A percentile compares a stretch with the other conserved stretches of the same genome.
Evolutionary conservation across 805 yeast genomes (phyloP).

Genomic region (Pichia membranifaciens): DNA sequence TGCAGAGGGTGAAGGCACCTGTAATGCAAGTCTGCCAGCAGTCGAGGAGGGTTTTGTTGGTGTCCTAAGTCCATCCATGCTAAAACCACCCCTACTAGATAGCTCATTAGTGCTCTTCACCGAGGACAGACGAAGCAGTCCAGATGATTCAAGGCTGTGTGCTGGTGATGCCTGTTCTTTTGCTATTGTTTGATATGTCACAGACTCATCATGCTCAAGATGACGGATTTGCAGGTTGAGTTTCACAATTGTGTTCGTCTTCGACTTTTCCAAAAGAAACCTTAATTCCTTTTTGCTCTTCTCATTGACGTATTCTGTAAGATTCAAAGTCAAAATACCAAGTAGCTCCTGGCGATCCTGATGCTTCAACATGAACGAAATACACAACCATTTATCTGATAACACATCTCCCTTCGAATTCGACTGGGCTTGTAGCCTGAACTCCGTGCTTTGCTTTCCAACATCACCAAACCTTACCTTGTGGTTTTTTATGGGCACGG

Average conservation of each 20-base stretch:
- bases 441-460: conserved; percentile 23
- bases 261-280: conserved; percentile 69
- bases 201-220: conserved; percentile 1
- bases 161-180: neutral
- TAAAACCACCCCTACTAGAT: neutral
- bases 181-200: neutral
- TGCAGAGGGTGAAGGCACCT: neutral
- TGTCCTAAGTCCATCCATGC: neutral
- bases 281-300: conserved; percentile 48
- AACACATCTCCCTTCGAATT: conserved; percentile 29
- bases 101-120: neutral
- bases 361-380: conserved; percentile 34
- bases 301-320: conserved; percentile 64
- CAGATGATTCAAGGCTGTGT: neutral
- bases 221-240: conserved; percentile 38
- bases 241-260: conserved; percentile 74
- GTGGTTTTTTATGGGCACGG: conserved; percentile 41
- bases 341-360: conserved; percentile 40
- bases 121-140: neutral
- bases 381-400: conserved; percentile 37
- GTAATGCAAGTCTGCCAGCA: neutral
- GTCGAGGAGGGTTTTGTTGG: neutral
- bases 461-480: conserved; percentile 40
- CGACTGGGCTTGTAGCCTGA: conserved; percentile 36
- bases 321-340: conserved; percentile 62